Percentiles rank a stretch among this genome's conserved stretches.
These are phyloP conservation scores for Trichosporon ovoides DNA, from an alignment of 1,284 basidiomycete genomes.

Conservation along the genomic window DNA sequence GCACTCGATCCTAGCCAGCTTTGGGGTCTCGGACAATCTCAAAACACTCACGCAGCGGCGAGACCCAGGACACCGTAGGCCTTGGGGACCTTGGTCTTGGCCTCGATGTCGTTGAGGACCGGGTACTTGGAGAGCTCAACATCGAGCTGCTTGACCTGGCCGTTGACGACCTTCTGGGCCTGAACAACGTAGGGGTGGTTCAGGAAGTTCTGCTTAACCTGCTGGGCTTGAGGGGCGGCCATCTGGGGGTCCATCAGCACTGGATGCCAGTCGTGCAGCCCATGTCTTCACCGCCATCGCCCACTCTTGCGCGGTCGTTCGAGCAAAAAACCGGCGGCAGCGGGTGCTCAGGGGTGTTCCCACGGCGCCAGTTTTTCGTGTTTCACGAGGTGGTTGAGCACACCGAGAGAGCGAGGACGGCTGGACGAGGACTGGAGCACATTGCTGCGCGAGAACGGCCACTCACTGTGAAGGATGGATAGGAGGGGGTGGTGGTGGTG, in stretches of 20 bases:
- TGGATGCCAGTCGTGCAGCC: not conserved
- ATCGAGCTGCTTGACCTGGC: conserved; percentile 79
- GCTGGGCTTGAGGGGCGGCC: conserved; percentile 42
- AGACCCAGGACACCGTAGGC: conserved; percentile 78
- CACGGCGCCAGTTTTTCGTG: conserved; percentile 4
- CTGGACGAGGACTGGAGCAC: not conserved
- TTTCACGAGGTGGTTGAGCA: not conserved
- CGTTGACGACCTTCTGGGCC: conserved; percentile 66
- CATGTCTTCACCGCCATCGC: not conserved
- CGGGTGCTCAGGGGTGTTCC: not conserved
- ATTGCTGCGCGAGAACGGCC: not conserved
- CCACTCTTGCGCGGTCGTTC: not conserved
- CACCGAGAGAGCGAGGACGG: not conserved
- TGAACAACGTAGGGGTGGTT: conserved; percentile 79
- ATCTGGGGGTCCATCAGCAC: conserved; percentile 27
- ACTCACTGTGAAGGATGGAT: conserved; percentile 1
- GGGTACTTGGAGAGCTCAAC: conserved; percentile 96
- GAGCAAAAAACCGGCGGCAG: not conserved
- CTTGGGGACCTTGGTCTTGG: conserved; percentile 88
- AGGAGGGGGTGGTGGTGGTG: not conserved
- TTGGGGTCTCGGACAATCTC: not conserved
- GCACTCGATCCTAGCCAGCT: not conserved
- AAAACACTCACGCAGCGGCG: conserved; percentile 53
- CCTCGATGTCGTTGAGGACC: conserved; percentile 72
- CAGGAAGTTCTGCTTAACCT: conserved; percentile 53